Evolutionary conservation across 2,329 filamentous ascomycete genomes (phyloP).

Genomic region (Aspergillus chevalieri): DNA sequence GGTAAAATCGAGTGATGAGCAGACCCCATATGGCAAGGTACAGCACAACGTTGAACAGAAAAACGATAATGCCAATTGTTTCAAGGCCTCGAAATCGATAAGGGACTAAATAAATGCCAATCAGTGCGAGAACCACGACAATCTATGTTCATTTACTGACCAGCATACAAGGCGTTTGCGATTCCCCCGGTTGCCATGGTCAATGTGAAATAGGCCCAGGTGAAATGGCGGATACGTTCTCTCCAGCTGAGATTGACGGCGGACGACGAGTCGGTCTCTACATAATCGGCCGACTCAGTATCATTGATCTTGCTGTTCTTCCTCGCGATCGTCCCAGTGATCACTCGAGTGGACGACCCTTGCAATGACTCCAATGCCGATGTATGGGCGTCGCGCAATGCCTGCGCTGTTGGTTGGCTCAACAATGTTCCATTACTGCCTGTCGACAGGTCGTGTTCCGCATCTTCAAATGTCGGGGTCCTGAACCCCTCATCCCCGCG

Average conservation of each 20-base stretch:
- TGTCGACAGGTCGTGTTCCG: conserved; percentile 20
- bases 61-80: conserved; percentile 55
- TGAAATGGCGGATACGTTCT: conserved; percentile 56
- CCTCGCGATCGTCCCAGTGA: conserved; percentile 2
- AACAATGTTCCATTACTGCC: conserved; percentile 7
- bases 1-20: conserved; percentile 62
- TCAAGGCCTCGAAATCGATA: conserved; percentile 52
- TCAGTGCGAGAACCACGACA: neutral
- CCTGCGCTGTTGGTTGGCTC: conserved; percentile 8
- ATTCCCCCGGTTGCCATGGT: conserved; percentile 58
- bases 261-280: conserved; percentile 4
- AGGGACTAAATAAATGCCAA: conserved; percentile 35
- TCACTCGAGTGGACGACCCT: conserved; percentile 14
- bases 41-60: conserved; percentile 58
- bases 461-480: conserved; percentile 42
- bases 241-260: conserved; percentile 40
- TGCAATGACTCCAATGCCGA: conserved; percentile 24
- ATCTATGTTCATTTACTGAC: conserved; percentile 35
- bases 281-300: neutral
- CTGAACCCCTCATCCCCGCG: conserved; percentile 41
- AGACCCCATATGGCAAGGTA: conserved; percentile 59
- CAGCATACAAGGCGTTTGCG: conserved; percentile 53
- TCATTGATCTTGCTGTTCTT: neutral
- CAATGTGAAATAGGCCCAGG: conserved; percentile 75
- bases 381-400: conserved; percentile 20